Conservation (phyloP, 2,329 filamentous ascomycete species). For the Alternaria longipes region DNA sequence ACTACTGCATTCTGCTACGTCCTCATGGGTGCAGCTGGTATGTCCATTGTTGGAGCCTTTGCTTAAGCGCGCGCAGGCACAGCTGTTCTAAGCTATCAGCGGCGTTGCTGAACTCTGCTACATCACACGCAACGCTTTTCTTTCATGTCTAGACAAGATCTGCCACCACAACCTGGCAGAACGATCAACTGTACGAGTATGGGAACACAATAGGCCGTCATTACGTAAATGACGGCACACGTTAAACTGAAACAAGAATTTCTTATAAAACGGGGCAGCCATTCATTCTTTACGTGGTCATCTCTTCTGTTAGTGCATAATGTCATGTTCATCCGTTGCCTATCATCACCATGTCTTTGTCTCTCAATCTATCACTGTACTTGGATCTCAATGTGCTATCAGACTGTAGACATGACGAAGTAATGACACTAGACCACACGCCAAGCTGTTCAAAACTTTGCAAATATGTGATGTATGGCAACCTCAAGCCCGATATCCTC, state of each 20-base stretch:
- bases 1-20: constrained; percentile 61
- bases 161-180: background rate
- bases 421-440: background rate
- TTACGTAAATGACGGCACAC: constrained; percentile 10
- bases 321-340: constrained; percentile 50
- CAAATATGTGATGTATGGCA: background rate
- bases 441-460: background rate
- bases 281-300: constrained; percentile 47
- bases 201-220: constrained; percentile 2
- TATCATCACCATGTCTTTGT: constrained; percentile 34
- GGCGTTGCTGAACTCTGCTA: background rate
- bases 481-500: too few species aligned
- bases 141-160: constrained; percentile 8
- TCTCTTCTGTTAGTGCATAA: constrained; percentile 40
- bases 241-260: constrained; percentile 29
- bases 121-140: constrained; percentile 22
- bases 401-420: background rate
- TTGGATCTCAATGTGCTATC: background rate
- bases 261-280: constrained; percentile 43
- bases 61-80: background rate
- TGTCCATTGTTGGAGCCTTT: constrained; percentile 32
- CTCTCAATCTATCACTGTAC: background rate
- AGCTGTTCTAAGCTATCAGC: background rate
- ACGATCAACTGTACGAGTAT: constrained; percentile 28
- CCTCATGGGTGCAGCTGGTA: constrained; percentile 50